These are phyloP conservation scores for Coemansia asiatica DNA, from an alignment of 192 early-diverging fungal species.

Conservation along the genomic window DNA sequence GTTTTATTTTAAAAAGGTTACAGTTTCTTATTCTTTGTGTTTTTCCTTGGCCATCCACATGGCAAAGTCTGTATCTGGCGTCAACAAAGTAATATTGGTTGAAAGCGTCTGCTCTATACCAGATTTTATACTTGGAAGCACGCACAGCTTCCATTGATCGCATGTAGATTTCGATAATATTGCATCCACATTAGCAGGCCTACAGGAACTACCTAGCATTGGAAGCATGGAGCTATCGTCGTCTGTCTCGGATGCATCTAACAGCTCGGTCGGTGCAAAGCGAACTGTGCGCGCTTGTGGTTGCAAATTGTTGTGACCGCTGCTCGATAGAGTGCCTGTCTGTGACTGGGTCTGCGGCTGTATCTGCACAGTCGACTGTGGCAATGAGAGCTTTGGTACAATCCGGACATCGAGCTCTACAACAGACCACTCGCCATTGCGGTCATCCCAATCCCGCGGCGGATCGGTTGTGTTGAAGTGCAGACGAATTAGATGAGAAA, in stretches of 20 bases:
- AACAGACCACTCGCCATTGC: conserved; percentile 52
- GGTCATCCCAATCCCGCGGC: conserved; percentile 54
- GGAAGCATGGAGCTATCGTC: background rate
- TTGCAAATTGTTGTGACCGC: background rate
- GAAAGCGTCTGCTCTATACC: background rate
- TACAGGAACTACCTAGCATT: background rate
- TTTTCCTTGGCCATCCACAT: conserved; percentile 26
- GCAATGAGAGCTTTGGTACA: conserved; percentile 13
- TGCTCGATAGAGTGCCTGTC: conserved; percentile 4
- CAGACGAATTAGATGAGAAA: conserved; percentile 44
- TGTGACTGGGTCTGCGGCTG: background rate
- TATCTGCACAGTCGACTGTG: background rate
- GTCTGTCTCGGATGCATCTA: background rate
- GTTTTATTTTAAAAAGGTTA: background rate
- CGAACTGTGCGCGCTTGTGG: background rate
- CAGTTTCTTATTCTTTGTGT: background rate
- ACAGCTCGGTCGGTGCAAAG: background rate
- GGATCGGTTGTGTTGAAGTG: conserved; percentile 52
- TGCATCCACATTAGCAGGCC: background rate
- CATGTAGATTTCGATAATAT: background rate
- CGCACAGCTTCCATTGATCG: conserved; percentile 47
- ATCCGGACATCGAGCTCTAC: conserved; percentile 45
- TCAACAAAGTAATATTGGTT: conserved; percentile 29
- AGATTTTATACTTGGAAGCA: conserved; percentile 18
- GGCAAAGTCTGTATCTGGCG: conserved; percentile 35